These are phyloP conservation scores for Geotrichum europaeum DNA, from an alignment of 1,139 yeast genomes.

Conservation along the genomic window DNA sequence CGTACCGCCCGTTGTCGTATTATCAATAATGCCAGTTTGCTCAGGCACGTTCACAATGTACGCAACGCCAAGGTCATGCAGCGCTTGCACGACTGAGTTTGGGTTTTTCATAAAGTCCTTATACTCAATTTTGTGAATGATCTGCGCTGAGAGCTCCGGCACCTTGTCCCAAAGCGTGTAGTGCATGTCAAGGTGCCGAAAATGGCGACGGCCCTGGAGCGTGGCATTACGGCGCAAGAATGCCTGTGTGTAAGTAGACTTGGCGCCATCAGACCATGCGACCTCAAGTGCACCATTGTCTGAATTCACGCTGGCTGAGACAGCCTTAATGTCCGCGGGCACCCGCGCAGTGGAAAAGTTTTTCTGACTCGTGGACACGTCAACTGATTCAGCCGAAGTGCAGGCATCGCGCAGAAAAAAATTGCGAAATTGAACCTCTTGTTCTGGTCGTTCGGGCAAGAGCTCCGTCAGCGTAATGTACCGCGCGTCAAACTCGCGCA, in stretches of 20 bases:
- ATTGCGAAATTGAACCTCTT: conserved; percentile 43
- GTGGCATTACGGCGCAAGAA: conserved; percentile 47
- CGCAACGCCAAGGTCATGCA: conserved; percentile 56
- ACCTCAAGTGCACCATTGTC: conserved; percentile 39
- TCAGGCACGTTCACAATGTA: conserved; percentile 52
- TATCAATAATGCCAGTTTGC: conserved; percentile 26
- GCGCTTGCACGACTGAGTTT: conserved; percentile 40
- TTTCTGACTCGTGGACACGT: conserved; percentile 55
- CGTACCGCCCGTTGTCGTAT: conserved; percentile 16
- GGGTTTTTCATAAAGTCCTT: conserved; percentile 42
- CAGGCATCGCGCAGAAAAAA: conserved; percentile 66
- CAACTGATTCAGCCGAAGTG: conserved; percentile 45
- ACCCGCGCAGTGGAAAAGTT: conserved; percentile 57
- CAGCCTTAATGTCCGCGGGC: conserved; percentile 30
- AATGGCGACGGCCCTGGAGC: conserved; percentile 32
- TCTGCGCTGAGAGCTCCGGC: conserved; percentile 22
- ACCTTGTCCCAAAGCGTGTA: conserved; percentile 35
- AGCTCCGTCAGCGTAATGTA: conserved; percentile 11
- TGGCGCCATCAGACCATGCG: conserved; percentile 52
- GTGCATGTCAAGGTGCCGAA: conserved; percentile 30
- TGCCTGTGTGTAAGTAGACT: conserved; percentile 42
- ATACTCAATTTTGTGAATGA: conserved; percentile 37
- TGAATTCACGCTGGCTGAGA: conserved; percentile 27
- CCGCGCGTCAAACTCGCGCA: not conserved
- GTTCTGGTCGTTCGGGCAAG: conserved; percentile 5